Evolutionary conservation across 2,329 filamentous ascomycete genomes (phyloP), one percentile per base, ranked within the genome.

Genomic region (Colletotrichum gloeosporioides): DNA sequence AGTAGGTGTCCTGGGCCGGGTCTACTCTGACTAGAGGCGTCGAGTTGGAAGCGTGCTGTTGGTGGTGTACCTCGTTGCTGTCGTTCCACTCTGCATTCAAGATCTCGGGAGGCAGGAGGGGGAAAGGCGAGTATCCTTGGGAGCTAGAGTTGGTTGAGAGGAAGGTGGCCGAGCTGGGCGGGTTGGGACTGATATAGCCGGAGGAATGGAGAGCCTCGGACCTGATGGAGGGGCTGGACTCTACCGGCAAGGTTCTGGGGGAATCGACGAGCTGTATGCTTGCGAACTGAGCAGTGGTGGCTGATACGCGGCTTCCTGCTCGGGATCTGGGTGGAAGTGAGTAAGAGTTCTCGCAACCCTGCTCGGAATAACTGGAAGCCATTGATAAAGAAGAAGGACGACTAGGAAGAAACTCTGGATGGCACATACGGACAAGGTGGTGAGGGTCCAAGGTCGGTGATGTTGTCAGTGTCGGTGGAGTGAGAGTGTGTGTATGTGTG

Each of bases 281-380:
- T 77, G 79, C 80, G 61, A 80, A 78, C 68, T 78, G 77, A 65
- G 79, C 78, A 69, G 78, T 77, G 77, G 79, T 81, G 61, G 82
- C 80, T 75, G 82, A 82, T 77, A 80, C 80, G 76, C 79, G 77
- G 80, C 81, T 81, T 77, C 79, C 80, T 76, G 78, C 78, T 80
- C 80, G 80, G 78, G 81, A 83, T 78, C 83, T 84, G 80, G 82
- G 81, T 76, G 79, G 80, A 77, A 79, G 83, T 84, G 83, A 84
- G 83, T 81, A 79, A 81, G 79, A 79, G 79, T 82, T 78, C 80
- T 82, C 80, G 78, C 76, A 78, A 76, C 69, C 76, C 73, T 78
- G 79, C 76, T 79, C 81, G 77, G 78, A 79, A 77, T 71, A 77
- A 77, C 77, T 80, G 71, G 69, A 78, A 78, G 81, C 81, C 82